These are phyloP conservation scores for Ophiostoma tasmaniense DNA, from an alignment of 2,329 filamentous ascomycete species.

Conservation along the genomic window DNA sequence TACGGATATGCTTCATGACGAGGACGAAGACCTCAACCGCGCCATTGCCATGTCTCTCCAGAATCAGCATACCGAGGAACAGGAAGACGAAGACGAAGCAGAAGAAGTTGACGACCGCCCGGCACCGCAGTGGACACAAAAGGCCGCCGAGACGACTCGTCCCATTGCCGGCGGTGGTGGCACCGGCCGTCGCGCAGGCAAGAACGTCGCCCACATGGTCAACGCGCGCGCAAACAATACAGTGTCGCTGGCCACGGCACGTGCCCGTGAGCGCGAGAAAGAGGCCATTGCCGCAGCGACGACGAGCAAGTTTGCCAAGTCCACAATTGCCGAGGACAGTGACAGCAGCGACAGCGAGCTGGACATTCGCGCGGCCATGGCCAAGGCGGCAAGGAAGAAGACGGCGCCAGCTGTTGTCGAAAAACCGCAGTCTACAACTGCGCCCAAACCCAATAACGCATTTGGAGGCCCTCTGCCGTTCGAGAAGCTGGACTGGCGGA, in stretches of 20 bases:
- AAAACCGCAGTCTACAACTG: background rate
- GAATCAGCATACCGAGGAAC: constrained; percentile 44
- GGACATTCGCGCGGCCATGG: constrained; percentile 68
- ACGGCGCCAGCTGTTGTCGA: constrained; percentile 33
- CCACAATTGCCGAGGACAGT: constrained; percentile 24
- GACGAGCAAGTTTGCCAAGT: constrained; percentile 28
- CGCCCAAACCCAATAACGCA: constrained; percentile 40
- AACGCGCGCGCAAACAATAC: constrained; percentile 63
- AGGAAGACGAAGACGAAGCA: constrained; percentile 27
- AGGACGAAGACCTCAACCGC: constrained; percentile 58
- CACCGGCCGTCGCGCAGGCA: constrained; percentile 35
- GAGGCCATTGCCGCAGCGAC: constrained; percentile 2
- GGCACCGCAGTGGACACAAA: constrained; percentile 49
- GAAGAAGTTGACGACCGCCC: constrained; percentile 39
- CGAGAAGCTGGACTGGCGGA: constrained; percentile 69
- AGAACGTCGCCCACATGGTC: constrained; percentile 63
- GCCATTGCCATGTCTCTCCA: constrained; percentile 82
- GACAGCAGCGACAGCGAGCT: constrained; percentile 67
- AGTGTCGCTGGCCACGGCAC: constrained; percentile 26
- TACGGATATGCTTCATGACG: constrained; percentile 28
- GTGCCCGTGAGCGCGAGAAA: background rate
- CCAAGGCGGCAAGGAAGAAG: constrained; percentile 52
- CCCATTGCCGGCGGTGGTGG: constrained; percentile 33
- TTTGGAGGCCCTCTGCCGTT: constrained; percentile 83
- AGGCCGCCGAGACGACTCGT: constrained; percentile 40